Evolutionary conservation across 1,284 basidiomycete genomes (phyloP), one percentile per base, ranked within the genome.

Genomic region (Ustilago tritici): DNA sequence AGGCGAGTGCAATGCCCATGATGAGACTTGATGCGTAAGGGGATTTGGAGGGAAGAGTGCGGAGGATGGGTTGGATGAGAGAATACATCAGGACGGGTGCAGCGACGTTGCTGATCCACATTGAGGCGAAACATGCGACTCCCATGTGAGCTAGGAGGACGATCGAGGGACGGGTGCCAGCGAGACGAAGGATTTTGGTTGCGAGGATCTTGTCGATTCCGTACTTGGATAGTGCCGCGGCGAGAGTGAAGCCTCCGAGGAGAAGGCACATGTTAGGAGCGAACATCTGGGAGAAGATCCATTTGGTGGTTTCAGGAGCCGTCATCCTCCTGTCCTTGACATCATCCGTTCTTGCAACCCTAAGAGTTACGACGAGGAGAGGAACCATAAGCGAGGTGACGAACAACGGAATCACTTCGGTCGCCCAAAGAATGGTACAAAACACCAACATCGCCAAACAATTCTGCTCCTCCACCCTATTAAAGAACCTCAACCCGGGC

Each of bases 81-180:
- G 95, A 95, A 86, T 98, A 99, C 88, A 95, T 98, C 14, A 99
- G 89, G 1, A 96, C 98, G 14, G 97, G 97, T 8, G 96, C 96
- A 0, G 96, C 96, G 15, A 99, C 96, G 84, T 99, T 98, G 86
- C 93, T 93, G 82, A 99, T 98, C 97, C 95, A 99, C 97, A 98
- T 99, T 86, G 93, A 95, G 2, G 96, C 95, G 85, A 99, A 99
- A 84, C 95, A 98, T 1, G 95, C 93, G 5, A 99, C 95, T 46
- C 89, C 91, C 97, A 99, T 99, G 87, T 98, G 94, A 0, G 95
- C 93, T 43, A 99, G 90, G 17, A 99, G 88, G 2, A 99, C 95
- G 0, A 90, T 91, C 77, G 91, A 92, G 0, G 95, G 97, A 65
- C 90, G 90, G 9, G 93, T 93, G 1, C 97, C 96, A 2, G 97